Percentiles rank a stretch among this genome's conserved stretches.
Evolutionary conservation across 1,139 yeast species (phyloP).

Genomic region (Hyphopichia buzzinii): DNA sequence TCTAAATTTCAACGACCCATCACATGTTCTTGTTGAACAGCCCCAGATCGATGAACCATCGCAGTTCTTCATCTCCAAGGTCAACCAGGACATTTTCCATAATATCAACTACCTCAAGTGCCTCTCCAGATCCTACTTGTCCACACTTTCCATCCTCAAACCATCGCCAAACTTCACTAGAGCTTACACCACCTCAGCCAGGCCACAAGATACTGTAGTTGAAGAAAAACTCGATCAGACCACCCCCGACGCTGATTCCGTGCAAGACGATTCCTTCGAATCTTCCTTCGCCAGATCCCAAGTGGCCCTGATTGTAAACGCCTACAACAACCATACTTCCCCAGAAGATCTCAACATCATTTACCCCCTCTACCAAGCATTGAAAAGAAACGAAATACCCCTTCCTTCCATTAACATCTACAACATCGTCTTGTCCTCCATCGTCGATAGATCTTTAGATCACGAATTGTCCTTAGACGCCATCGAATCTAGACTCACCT

Average conservation of each 20-base stretch:
- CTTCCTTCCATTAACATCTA: constrained; percentile 34
- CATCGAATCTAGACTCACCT: constrained; percentile 48
- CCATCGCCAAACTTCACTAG: constrained; percentile 6
- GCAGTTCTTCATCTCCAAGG: constrained; percentile 29
- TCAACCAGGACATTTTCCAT: constrained; percentile 27
- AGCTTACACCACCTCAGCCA: constrained; percentile 3
- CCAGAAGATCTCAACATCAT: constrained; percentile 30
- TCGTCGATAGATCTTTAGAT: constrained; percentile 30
- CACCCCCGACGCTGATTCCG: not conserved
- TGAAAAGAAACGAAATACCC: constrained; percentile 34
- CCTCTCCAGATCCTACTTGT: constrained; percentile 18
- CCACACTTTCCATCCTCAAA: constrained; percentile 13
- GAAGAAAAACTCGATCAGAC: not conserved
- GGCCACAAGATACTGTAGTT: not conserved
- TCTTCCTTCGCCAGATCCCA: constrained; percentile 22
- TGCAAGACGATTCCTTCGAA: constrained; percentile 18
- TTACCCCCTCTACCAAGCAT: constrained; percentile 43
- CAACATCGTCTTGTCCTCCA: constrained; percentile 38
- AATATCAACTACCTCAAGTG: constrained; percentile 22
- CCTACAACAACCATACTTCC: constrained; percentile 12
- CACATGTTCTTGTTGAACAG: constrained; percentile 7
- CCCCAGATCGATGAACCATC: not conserved
- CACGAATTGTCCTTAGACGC: constrained; percentile 20
- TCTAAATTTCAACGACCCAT: not conserved
- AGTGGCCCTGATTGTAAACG: constrained; percentile 15